phyloP scores from a whole-genome alignment of 768 basidiomycete species.

The Tubosaeta brunneosetosa region DNA sequence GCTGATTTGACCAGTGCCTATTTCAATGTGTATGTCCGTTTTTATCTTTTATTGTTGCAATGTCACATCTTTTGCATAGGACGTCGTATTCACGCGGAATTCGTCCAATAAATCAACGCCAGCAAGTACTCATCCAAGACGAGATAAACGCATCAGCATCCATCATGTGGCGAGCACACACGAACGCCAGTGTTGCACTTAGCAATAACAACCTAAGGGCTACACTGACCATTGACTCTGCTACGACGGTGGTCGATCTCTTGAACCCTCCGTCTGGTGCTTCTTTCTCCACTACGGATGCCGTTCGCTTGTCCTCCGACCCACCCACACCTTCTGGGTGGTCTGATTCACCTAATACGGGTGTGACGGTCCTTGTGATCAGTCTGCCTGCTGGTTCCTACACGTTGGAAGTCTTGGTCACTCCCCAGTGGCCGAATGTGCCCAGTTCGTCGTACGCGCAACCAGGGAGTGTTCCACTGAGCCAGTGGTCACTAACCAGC shows the following conservation, averaged over 20 bases:
- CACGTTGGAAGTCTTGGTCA: constrained; percentile 82
- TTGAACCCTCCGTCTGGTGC: constrained; percentile 65
- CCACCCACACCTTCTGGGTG: constrained; percentile 54
- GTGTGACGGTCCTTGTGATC: constrained; percentile 77
- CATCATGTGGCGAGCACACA: constrained; percentile 92
- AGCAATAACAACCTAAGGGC: constrained; percentile 57
- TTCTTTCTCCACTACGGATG: constrained; percentile 49
- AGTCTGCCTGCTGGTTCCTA: constrained; percentile 61
- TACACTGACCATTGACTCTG: constrained; percentile 64
- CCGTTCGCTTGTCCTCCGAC: constrained; percentile 57
- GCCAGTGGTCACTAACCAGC: constrained; percentile 73
- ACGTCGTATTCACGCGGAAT: constrained; percentile 80
- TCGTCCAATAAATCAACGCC: constrained; percentile 74
- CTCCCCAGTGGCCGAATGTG: constrained; percentile 86
- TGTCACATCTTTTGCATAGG: constrained; percentile 33
- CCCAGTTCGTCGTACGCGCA: constrained; percentile 55
- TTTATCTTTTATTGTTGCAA: not conserved
- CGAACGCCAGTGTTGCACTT: constrained; percentile 80
- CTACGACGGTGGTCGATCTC: constrained; percentile 63
- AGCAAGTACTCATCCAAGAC: constrained; percentile 90
- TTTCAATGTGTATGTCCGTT: constrained; percentile 54
- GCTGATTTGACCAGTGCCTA: constrained; percentile 77
- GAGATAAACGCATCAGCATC: constrained; percentile 62
- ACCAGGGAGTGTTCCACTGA: constrained; percentile 66
- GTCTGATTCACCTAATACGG: constrained; percentile 70